phyloP scores from a whole-genome alignment of 768 basidiomycete species.

The Boletus huronensis region DNA sequence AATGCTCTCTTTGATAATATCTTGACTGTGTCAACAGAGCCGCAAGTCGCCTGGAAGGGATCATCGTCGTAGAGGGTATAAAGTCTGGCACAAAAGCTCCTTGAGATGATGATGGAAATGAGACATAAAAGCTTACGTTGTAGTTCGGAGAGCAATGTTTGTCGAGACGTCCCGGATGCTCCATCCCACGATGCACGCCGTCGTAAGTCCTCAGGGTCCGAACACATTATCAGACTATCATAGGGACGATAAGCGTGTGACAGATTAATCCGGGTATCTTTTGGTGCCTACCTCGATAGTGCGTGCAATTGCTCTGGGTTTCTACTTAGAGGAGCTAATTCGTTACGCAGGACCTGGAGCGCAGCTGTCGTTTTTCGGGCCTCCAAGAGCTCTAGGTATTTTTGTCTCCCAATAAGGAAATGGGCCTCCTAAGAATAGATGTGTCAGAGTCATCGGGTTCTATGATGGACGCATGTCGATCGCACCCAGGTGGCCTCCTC shows the following conservation, averaged over 20 bases:
- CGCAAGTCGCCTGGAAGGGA: constrained; percentile 84
- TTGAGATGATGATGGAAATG: neutral
- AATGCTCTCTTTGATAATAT: constrained; percentile 71
- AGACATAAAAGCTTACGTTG: constrained; percentile 57
- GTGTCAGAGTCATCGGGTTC: constrained; percentile 17
- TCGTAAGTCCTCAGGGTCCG: constrained; percentile 77
- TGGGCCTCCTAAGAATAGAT: constrained; percentile 58
- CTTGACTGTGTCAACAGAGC: constrained; percentile 85
- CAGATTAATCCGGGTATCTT: constrained; percentile 6
- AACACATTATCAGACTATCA: constrained; percentile 86
- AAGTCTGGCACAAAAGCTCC: constrained; percentile 50
- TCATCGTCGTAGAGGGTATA: constrained; percentile 90
- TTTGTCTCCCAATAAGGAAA: constrained; percentile 91
- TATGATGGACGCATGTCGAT: constrained; percentile 26
- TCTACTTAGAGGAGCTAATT: constrained; percentile 78
- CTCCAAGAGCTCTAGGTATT: constrained; percentile 92
- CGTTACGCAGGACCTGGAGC: constrained; percentile 79
- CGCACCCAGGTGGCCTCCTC: constrained; percentile 66
- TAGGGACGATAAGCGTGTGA: constrained; percentile 15
- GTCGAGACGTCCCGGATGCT: constrained; percentile 73
- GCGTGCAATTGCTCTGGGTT: constrained; percentile 81
- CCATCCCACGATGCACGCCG: constrained; percentile 88
- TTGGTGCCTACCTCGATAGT: constrained; percentile 70
- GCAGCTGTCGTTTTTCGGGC: constrained; percentile 75
- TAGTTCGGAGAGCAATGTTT: constrained; percentile 67